Base-by-base conservation (phyloP, 1,284 basidiomycete species). In the Heliocybe sulcata region DNA sequence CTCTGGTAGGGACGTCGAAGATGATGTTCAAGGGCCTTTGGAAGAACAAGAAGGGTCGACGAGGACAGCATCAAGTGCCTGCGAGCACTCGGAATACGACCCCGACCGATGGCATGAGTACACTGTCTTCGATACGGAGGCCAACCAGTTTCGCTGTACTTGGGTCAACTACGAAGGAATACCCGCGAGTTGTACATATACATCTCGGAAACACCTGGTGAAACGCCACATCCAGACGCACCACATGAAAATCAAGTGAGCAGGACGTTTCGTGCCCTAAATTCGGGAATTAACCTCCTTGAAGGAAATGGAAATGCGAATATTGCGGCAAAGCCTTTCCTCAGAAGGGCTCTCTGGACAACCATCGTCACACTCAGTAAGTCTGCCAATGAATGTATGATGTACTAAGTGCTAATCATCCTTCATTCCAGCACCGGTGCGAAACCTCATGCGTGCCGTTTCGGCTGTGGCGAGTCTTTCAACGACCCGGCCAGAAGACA, bases 221-320 rank as follows among this genome's bases (percentile, higher is more conserved):
- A 85, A 85, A 63, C 75, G 85, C 27, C 85, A 87, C 64, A 74
- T 87, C 54, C 77, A 83, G 65, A 80, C 79, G 12, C 79, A 77
- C 26, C 85, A 87, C 64, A 64, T 87, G 48, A 73, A 77, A 53
- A 75, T 79, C 61, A 83, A 80, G 85, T 82, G 57, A 58, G 79
- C 67, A 35, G 52, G 54, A 48, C 45, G 53, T 38, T 35, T 26
- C 12, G 47, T 48, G 45, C 52, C 29, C 49, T 51, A 48, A 31
- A 29, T 27, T 47, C 50, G 54, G 35, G 56, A 53, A 58, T 59
- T 65, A 45, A 58, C 45, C 51, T 49, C 51, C 38, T 58, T 58
- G 38, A 55, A 85, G 82, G 58, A 77, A 75, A 19, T 82, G 77
- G 63, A 62, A 72, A 48, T 86, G 83, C 64, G 66, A 65, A n/a